Evolutionary conservation across 1,284 basidiomycete genomes (phyloP), one percentile per base, ranked within the genome.

Genomic region (Pseudozyma thailandica): DNA sequence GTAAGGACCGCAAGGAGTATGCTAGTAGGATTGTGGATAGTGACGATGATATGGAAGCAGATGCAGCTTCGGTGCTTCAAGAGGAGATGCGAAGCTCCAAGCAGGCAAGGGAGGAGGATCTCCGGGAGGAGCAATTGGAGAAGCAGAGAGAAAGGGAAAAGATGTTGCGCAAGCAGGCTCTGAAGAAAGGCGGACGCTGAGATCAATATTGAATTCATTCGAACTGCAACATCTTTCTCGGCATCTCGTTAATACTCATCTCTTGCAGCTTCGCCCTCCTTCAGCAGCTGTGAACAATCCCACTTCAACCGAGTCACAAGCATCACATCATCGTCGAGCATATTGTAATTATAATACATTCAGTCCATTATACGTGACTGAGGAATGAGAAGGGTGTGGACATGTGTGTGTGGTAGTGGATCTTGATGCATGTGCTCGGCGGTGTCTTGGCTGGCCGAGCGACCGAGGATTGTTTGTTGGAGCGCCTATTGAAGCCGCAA

Each of bases 31-130:
- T 74, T 35, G 65, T 74, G 31, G 74, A 78, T 33, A 77, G 75
- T 65, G 77, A 80, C 50, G 78, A 80, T 49, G 80, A 82, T 21
- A 82, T 82, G 80, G 80, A 82, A 43, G 80, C 80, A 4, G 79
- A 76, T 21, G 75, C 78, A 8, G 63, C 52, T 0, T 72, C 68
- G 23, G 75, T 82, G 42, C 45, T 73, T 20, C 56, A 63, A 37
- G 80, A 82, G 35, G 80, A 82, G 57, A 46, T 65, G 44, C 65
- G 75, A 20, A 74, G 75, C 30, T 66, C 78, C 0, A 58, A 50
- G 44, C 58, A 70, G 27, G 79, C 74, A 4, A 53, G 74, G 4
- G 59, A 74, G 38, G 79, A 81, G 28, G 79, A 81, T 50, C 42
- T 72, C 51, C 50, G 70, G 21, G 79, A 79, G 27, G 76, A 79